Base-by-base conservation (phyloP, 1,284 basidiomycete species). In the Trametes versicolor region DNA sequence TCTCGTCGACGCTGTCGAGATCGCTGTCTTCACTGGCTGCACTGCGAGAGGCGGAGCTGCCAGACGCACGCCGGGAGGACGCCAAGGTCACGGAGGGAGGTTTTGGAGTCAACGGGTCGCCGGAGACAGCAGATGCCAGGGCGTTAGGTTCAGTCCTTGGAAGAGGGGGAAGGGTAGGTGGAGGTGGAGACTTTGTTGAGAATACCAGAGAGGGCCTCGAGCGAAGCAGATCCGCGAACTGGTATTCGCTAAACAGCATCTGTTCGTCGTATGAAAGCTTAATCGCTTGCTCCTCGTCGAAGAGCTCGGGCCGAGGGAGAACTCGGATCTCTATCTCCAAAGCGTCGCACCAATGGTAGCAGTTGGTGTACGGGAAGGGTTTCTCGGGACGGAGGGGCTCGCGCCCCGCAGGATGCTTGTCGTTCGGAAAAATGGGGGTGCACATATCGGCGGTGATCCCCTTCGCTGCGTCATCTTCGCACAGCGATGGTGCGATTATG, bases 361-460 rank as follows among this genome's bases (percentile, higher is more conserved):
- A 64, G 41, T 67, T 64, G 4, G 39, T 32, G 59, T 62, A 56
- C 23, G 66, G 62, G 13, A 67, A 67, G 17, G 43, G 21, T 0
- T 48, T 4, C 29, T 43, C 3, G 36, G 9, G n/a, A 36, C 6
- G 5, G 47, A 21, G 1, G 21, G 53, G 25, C 2, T 27, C 5
- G 29, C 32, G 34, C 8, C 47, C 53, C 4, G 13, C 9, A 3
- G 61, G 61, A 34, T 57, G 48, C 2, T n/a, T 12, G 0, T 48
- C 41, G 48, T 57, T 52, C 13, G 61, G 61, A n/a, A 1, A 34
- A 29, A 62, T 51, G 39, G 54, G 61, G 2, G 43, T 47, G 37
- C 54, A 57, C 61, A 62, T 57, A 4, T 62, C 54, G 37, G 61
- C 25, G 1, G 55, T 57, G 25, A 52, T 25, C 10, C 37, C 23